Conservation (phyloP, 495 filamentous ascomycete species). For the Massariosphaeria phaeospora region DNA sequence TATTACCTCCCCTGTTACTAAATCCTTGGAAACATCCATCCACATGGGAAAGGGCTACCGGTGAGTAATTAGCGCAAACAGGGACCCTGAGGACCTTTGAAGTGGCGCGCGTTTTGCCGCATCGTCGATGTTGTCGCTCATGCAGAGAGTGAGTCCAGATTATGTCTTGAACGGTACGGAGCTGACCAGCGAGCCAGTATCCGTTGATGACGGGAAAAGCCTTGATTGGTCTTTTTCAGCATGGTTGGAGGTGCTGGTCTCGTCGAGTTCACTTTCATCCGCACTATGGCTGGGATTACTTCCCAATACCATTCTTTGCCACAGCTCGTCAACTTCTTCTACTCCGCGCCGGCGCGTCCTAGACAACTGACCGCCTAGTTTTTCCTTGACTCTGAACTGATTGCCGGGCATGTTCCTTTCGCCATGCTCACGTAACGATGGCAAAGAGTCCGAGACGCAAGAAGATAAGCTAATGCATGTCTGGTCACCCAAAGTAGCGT, state of each 20-base stretch:
- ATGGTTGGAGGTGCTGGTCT: too few species aligned
- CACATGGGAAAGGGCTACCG: not conserved
- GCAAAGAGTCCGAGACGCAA: conserved; percentile 16
- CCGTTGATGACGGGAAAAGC: too few species aligned
- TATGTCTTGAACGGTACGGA: too few species aligned
- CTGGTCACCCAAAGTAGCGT: conserved; percentile 17
- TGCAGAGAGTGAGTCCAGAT: too few species aligned
- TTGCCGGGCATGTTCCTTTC: not conserved
- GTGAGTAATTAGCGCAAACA: not conserved
- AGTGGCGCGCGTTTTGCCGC: conserved; percentile 6
- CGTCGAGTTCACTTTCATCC: too few species aligned
- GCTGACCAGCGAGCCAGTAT: too few species aligned
- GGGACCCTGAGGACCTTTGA: not conserved
- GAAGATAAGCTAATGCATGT: conserved; percentile 12
- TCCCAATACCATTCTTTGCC: too few species aligned
- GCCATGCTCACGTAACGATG: conserved; percentile 3
- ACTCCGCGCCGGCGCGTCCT: not conserved
- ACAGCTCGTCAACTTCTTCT: too few species aligned
- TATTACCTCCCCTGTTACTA: too few species aligned
- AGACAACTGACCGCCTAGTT: not conserved
- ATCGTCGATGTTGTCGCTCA: conserved; percentile 9
- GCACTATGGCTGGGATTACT: too few species aligned
- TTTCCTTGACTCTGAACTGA: not conserved
- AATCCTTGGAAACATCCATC: not conserved
- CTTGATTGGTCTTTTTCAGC: too few species aligned